Evolutionary conservation across 1,284 basidiomycete genomes (phyloP).

Genomic region (Cryptococcus wingfieldii): DNA sequence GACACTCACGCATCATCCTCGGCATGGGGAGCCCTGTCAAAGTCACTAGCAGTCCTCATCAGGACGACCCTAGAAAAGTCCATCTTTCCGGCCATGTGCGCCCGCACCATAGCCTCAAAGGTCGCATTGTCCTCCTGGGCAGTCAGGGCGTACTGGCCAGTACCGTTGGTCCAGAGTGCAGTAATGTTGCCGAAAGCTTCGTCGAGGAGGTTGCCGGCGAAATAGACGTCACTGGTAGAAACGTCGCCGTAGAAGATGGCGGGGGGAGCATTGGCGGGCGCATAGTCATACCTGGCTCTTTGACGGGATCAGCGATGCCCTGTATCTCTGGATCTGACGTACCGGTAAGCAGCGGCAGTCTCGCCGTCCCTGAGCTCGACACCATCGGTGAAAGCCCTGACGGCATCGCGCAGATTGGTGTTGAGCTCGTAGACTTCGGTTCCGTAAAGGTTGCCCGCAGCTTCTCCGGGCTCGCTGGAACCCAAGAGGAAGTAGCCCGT

Average conservation of each 20-base stretch:
- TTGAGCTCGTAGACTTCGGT: slow-evolving; percentile 57
- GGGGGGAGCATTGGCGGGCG: slow-evolving; percentile 47
- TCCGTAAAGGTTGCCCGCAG: slow-evolving; percentile 50
- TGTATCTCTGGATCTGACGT: not conserved
- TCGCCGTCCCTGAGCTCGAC: slow-evolving; percentile 49
- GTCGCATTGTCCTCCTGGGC: slow-evolving; percentile 56
- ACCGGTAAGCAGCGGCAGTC: slow-evolving; percentile 38
- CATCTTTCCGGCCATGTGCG: slow-evolving; percentile 45
- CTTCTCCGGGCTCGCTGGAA: slow-evolving; percentile 40
- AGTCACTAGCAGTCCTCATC: slow-evolving; percentile 53
- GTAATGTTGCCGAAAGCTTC: slow-evolving; percentile 52
- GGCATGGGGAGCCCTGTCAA: slow-evolving; percentile 50
- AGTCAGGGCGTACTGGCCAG: slow-evolving; percentile 49
- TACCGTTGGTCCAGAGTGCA: slow-evolving; percentile 43
- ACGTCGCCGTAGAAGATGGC: slow-evolving; percentile 47
- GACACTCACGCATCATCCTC: slow-evolving; percentile 2
- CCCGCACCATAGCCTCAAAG: slow-evolving; percentile 52
- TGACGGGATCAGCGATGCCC: not conserved
- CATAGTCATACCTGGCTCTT: slow-evolving; percentile 46
- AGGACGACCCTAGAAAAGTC: slow-evolving; percentile 54
- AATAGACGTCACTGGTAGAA: slow-evolving; percentile 53
- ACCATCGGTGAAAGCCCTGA: slow-evolving; percentile 40
- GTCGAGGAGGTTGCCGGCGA: slow-evolving; percentile 48
- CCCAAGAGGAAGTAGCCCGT: slow-evolving; percentile 50
- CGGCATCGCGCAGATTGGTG: slow-evolving; percentile 51